Evolutionary conservation across 495 filamentous ascomycete species (phyloP).

Genomic region (Aspergillus olivimuriae): DNA sequence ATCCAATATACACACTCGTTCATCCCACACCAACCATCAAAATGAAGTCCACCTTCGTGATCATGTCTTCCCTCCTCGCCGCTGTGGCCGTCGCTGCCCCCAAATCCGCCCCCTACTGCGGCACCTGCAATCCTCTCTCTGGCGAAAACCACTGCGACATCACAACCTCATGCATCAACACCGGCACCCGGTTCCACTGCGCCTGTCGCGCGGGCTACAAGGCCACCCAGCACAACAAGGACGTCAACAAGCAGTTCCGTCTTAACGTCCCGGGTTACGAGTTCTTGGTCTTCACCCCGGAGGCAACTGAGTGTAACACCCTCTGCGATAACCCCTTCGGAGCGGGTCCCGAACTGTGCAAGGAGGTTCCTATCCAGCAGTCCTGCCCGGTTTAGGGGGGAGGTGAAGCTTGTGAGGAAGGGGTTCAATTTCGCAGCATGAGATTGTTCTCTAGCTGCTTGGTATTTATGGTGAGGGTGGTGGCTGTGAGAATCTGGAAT

Average conservation of each 20-base stretch:
- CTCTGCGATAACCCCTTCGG: constrained; percentile 33
- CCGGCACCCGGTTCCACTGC: constrained; percentile 68
- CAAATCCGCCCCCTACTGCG: constrained; percentile 20
- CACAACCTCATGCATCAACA: constrained; percentile 47
- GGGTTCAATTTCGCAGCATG: too few relatives aligned
- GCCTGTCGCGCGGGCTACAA: constrained; percentile 64
- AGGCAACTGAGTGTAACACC: constrained; percentile 32
- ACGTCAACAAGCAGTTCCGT: constrained; percentile 34
- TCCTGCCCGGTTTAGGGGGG: constrained; percentile 23
- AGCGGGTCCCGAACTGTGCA: constrained; percentile 25
- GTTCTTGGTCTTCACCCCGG: constrained; percentile 38
- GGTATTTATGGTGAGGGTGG: too few relatives aligned
- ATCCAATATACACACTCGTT: too few relatives aligned
- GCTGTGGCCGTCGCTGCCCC: constrained; percentile 20
- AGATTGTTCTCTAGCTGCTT: too few relatives aligned
- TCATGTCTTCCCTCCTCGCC: constrained; percentile 17
- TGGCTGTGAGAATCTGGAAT: too few relatives aligned
- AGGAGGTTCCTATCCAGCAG: constrained; percentile 28
- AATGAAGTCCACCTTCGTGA: constrained; percentile 23
- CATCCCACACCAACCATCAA: constrained; percentile 6
- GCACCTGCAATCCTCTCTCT: constrained; percentile 39
- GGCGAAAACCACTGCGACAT: constrained; percentile 37
- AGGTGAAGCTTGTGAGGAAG: too few relatives aligned
- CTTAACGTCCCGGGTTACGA: constrained; percentile 34
- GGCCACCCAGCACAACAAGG: constrained; percentile 37